Conservation (phyloP, 352 stramenopile genomes). For the Globisporangium middletonii region DNA sequence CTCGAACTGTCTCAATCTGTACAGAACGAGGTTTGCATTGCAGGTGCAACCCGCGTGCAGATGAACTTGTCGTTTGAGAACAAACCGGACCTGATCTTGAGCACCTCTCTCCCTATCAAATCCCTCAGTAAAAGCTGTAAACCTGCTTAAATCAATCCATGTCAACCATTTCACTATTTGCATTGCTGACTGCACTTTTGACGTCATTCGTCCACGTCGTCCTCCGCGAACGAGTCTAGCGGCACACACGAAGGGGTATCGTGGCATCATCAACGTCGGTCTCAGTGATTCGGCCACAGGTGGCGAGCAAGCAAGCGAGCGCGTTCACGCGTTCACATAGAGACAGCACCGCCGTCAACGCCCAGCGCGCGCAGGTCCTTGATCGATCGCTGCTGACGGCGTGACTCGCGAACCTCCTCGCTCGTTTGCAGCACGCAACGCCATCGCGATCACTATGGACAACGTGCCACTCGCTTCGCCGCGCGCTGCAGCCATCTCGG, state of each 20-base stretch:
- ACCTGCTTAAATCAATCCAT: no score
- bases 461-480: not conserved
- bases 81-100: no score
- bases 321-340: not conserved
- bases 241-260: not conserved
- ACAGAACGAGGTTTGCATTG: not conserved
- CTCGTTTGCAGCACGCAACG: not conserved
- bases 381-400: not conserved
- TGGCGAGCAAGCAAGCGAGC: not conserved
- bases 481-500: not conserved
- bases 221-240: not conserved
- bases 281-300: not conserved
- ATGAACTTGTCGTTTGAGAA: no score
- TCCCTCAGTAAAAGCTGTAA: no score
- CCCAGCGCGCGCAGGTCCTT: not conserved
- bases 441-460: not conserved
- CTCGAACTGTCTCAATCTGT: not conserved
- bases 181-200: no score
- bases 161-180: no score
- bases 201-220: not conserved
- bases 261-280: constrained; percentile 1
- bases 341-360: not conserved
- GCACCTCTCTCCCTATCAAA: no score
- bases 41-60: not conserved
- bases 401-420: not conserved